phyloP scores from a whole-genome alignment of 2,329 filamentous ascomycete species.

The Septoria petroselini region DNA sequence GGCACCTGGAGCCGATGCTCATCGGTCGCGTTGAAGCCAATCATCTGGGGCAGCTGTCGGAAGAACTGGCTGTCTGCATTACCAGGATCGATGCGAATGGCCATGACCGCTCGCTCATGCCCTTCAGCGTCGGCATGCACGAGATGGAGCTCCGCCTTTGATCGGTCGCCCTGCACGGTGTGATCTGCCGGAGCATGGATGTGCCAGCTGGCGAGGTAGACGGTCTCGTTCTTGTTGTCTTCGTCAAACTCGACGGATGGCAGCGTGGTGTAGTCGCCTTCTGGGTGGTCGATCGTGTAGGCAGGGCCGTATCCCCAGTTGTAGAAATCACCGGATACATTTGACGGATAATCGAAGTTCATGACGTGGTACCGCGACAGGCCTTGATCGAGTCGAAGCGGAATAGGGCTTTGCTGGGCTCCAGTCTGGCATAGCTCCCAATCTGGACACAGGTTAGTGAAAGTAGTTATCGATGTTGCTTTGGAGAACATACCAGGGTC shows the following conservation, averaged over 20 bases:
- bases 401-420: conserved; percentile 52
- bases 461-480: conserved; percentile 10
- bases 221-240: conserved; percentile 45
- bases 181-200: conserved; percentile 53
- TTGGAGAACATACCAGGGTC: conserved; percentile 15
- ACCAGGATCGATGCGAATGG: conserved; percentile 48
- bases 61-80: conserved; percentile 42
- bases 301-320: conserved; percentile 53
- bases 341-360: conserved; percentile 43
- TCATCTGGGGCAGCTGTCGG: conserved; percentile 41
- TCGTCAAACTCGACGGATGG: conserved; percentile 48
- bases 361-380: conserved; percentile 43
- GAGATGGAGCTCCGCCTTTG: conserved; percentile 51
- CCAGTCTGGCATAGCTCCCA: conserved; percentile 51
- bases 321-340: conserved; percentile 43
- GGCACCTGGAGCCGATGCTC: background rate
- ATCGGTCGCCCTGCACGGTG: conserved; percentile 43
- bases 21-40: conserved; percentile 24
- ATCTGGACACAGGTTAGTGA: conserved; percentile 26
- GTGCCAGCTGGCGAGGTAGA: conserved; percentile 52
- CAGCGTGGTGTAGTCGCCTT: conserved; percentile 39
- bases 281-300: conserved; percentile 42
- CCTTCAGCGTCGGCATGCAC: conserved; percentile 48
- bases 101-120: conserved; percentile 46
- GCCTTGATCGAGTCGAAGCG: conserved; percentile 42